These are phyloP conservation scores for Puccinia horiana DNA, from an alignment of 1,284 basidiomycete genomes.

Conservation along the genomic window DNA sequence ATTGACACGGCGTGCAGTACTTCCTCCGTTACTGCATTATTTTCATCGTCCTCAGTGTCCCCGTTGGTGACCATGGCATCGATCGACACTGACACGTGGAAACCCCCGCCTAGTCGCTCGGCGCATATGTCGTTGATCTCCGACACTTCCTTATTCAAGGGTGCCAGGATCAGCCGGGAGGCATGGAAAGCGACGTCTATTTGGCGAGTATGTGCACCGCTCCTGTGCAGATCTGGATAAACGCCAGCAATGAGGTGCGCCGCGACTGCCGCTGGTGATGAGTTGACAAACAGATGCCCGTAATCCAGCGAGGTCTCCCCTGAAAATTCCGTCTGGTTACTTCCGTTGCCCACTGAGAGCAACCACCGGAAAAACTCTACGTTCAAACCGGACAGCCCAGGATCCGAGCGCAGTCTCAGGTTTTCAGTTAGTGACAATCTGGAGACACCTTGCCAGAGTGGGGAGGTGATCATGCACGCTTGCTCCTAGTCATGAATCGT, in stretches of 20 bases:
- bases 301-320: background rate
- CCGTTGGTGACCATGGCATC: background rate
- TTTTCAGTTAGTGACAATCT: background rate
- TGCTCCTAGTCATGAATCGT: background rate
- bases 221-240: background rate
- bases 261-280: background rate
- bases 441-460: background rate
- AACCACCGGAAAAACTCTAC: background rate
- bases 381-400: background rate
- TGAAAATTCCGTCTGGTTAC: background rate
- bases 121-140: background rate
- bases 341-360: background rate
- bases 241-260: too few species aligned
- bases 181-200: background rate
- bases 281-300: background rate
- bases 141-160: background rate
- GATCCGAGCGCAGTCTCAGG: background rate
- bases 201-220: background rate
- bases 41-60: background rate
- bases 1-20: background rate
- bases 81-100: background rate
- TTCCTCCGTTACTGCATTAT: background rate
- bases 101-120: background rate
- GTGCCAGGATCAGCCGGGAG: background rate
- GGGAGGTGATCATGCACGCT: background rate